Evolutionary conservation across 345 rosid genomes (phyloP).

Genomic region (Salix arbutifolia): DNA sequence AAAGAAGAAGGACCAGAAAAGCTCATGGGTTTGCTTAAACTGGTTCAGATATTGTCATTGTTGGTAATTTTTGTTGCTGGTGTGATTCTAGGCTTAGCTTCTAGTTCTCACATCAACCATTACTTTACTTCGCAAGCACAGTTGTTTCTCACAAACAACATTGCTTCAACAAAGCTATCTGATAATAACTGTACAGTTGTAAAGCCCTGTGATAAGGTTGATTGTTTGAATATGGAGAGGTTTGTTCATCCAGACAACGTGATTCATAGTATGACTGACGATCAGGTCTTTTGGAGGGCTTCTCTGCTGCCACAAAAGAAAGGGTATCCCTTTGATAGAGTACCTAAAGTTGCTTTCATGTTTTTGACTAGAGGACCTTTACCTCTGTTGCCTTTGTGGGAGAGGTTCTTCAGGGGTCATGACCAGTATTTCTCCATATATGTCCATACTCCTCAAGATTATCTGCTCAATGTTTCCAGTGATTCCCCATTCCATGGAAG

Average conservation of each 20-base stretch:
- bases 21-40: conserved; percentile 54
- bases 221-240: conserved; percentile 47
- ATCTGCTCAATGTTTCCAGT: conserved; percentile 45
- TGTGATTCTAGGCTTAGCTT: conserved; percentile 62
- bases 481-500: conserved; percentile 61
- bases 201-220: conserved; percentile 32
- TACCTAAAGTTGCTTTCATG: conserved; percentile 83
- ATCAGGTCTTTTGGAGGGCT: conserved; percentile 77
- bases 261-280: conserved; percentile 59
- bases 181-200: conserved; percentile 30
- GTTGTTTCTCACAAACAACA: conserved; percentile 34
- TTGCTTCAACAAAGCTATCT: conserved; percentile 21
- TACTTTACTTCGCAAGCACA: conserved; percentile 51
- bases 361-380: conserved; percentile 85
- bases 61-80: conserved; percentile 77
- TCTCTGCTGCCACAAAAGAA: conserved; percentile 67
- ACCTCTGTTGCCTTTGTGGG: conserved; percentile 88
- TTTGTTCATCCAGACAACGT: conserved; percentile 48
- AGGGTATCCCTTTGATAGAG: conserved; percentile 57
- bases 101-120: conserved; percentile 61
- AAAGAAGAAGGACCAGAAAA: conserved; percentile 31
- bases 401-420: conserved; percentile 73
- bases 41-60: conserved; percentile 67
- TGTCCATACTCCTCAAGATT: conserved; percentile 57
- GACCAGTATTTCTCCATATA: conserved; percentile 54